Evolutionary conservation across 2,329 filamentous ascomycete genomes (phyloP), one percentile per base, ranked within the genome.

Genomic region (Epichloe hybrida): DNA sequence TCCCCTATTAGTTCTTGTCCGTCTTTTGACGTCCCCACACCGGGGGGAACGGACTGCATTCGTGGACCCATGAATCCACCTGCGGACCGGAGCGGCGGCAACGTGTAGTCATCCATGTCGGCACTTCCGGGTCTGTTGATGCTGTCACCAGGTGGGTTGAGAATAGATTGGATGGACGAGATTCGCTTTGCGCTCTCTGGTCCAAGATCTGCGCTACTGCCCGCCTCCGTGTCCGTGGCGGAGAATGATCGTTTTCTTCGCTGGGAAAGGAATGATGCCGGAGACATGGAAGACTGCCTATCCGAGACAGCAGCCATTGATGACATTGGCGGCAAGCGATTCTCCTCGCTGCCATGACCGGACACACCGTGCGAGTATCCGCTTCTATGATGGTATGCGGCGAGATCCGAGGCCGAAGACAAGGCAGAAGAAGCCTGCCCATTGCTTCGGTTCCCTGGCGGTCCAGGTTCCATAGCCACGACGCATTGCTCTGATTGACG

Each of bases 111-210:
- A 7, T 62, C 56, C 48, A 59, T 59, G 45, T 65, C 63, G 45
- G 70, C 60, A 52, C 68, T 62, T 54, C 71, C 66, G 17, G 53
- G 53, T 23, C 57, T 51, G 17, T 53, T 55, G 8, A 54, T 56
- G 20, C 57, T 53, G n/a, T 57, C 55, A n/a, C 55, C 56, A 7
- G 55, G 59, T 3, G 80, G 80, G 55, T 88, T 89, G 12, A 90
- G 68, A 43, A 89, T 83, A 5, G 84, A 86, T 56, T 83, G 86
- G 54, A 89, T 89, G 3, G 84, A 87, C 17, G 82, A 86, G 4
- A 88, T 67, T 13, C 85, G 79, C 62, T 84, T 76, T 41, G 78
- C 67, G 38, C 67, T 68, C 27, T 79, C 73, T 23, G 71, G 66
- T 2, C 68, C 67, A n/a, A 60, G 58, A 38, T 72, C 69, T 35